phyloP scores from a whole-genome alignment of 2,329 filamentous ascomycete species.

The Hypomyces perniciosus region DNA sequence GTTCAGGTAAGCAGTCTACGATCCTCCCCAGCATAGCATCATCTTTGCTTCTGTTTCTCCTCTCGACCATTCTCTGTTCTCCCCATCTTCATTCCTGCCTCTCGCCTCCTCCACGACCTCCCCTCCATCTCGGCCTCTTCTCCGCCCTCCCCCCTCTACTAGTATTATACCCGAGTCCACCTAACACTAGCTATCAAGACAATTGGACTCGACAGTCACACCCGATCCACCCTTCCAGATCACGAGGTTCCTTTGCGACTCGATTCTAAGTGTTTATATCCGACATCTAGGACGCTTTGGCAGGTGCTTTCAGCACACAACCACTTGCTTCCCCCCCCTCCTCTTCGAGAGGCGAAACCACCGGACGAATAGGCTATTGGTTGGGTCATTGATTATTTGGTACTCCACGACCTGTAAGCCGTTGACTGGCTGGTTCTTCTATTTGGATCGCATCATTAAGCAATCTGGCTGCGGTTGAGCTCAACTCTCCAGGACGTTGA shows the following conservation, averaged over 20 bases:
- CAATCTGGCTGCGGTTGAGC: not conserved
- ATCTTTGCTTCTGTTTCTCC: not conserved
- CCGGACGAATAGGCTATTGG: not conserved
- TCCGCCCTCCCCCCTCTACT: not conserved
- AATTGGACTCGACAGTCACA: not conserved
- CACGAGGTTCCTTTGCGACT: too few relatives aligned
- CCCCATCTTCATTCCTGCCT: not conserved
- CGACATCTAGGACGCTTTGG: too few relatives aligned
- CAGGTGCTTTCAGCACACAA: not conserved
- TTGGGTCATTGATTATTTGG: not conserved
- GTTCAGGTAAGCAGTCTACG: constrained; percentile 10
- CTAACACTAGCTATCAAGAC: not conserved
- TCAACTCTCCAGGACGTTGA: not conserved
- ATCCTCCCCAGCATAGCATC: constrained; percentile 1
- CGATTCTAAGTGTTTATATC: too few relatives aligned
- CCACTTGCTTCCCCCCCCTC: too few relatives aligned
- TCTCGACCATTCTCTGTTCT: not conserved
- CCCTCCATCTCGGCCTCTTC: not conserved
- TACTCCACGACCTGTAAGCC: not conserved
- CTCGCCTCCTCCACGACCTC: not conserved
- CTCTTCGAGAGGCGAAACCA: not conserved
- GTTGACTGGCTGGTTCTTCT: constrained; percentile 1
- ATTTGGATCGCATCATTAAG: not conserved
- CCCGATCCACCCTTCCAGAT: not conserved
- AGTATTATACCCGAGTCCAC: not conserved